Base-by-base conservation (phyloP, 2,329 filamentous ascomycete species). In the Cercospora sesami region DNA sequence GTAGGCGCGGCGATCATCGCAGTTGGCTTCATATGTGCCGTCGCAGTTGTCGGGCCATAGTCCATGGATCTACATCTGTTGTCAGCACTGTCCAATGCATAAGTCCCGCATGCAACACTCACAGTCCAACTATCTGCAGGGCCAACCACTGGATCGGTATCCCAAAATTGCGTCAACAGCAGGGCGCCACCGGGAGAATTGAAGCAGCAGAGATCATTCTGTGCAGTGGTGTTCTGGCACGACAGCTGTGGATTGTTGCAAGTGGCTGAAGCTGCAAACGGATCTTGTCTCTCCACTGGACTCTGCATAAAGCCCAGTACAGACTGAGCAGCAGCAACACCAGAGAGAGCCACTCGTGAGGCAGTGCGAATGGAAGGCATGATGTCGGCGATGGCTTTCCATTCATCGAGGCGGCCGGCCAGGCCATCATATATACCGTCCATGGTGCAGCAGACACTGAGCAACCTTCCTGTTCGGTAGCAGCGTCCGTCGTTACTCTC, bases 141-240 rank as follows among this genome's bases (percentile, higher is more conserved):
- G 0, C 91, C 90, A 4, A 87, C 85, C 1, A 84, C 81, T 1
- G 90, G 90, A 67, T 85, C 77, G 0, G 87, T 86, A 75, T 93
- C 90, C 91, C 91, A 93, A 80, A 93, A 93, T 74, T 93, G 91
- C 2, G 91, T 93, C 78, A 88, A 86, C 4, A 93, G 83, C 55
- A 93, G 80, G 69, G 91, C 86, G 7, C 91, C 91, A 4, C 90
- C 88, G 0, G 90, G 90, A 23, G 86, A 83, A 75, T 91, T 91
- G 81, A 92, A 91, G 80, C 91, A 93, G 81, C 91, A 93, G 6
- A 88, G 85, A 74, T 93, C 83, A 61, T 83, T 77, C n/a, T 86
- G 84, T 7, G 80, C 79, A 3, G 87, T 87, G 5, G 84, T 86
- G 75, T 89, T 89, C 66, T 88, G 86, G 75, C 90, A 92, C 73